These are phyloP conservation scores for Amaranthus cruentus DNA, from an alignment of 148 eudicot genomes.

Conservation along the genomic window DNA sequence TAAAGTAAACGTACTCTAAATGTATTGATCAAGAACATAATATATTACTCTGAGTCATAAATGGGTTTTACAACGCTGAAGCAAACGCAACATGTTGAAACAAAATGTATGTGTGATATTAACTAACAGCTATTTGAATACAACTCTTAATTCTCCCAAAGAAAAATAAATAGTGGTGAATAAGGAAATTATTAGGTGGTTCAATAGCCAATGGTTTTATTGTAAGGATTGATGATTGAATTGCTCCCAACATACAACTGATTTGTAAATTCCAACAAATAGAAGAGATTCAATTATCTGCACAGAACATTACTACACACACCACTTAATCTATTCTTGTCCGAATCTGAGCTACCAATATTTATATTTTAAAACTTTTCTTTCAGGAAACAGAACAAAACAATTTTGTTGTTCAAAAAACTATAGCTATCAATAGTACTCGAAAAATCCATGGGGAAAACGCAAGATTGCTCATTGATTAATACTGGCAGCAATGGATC, in stretches of 20 bases:
- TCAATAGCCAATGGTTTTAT: background rate
- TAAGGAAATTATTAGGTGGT: no score
- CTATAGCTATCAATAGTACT: background rate
- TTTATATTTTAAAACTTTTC: background rate
- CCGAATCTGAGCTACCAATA: background rate
- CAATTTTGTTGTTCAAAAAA: background rate
- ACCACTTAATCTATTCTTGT: background rate
- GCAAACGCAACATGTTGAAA: no score
- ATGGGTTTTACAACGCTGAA: no score
- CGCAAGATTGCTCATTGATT: background rate
- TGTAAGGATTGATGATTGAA: background rate
- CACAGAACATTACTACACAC: background rate
- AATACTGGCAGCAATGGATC: background rate
- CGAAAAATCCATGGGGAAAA: background rate
- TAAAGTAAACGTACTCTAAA: background rate
- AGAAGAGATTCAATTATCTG: background rate
- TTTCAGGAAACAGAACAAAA: background rate
- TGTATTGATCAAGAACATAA: background rate
- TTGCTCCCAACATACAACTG: background rate
- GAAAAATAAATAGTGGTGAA: no score
- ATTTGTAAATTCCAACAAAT: background rate
- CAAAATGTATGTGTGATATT: no score
- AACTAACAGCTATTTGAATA: no score
- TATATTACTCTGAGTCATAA: background rate
- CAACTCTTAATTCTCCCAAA: no score